Conservation (phyloP, 148 eudicot species). For the Polygonum aviculare region DNA sequence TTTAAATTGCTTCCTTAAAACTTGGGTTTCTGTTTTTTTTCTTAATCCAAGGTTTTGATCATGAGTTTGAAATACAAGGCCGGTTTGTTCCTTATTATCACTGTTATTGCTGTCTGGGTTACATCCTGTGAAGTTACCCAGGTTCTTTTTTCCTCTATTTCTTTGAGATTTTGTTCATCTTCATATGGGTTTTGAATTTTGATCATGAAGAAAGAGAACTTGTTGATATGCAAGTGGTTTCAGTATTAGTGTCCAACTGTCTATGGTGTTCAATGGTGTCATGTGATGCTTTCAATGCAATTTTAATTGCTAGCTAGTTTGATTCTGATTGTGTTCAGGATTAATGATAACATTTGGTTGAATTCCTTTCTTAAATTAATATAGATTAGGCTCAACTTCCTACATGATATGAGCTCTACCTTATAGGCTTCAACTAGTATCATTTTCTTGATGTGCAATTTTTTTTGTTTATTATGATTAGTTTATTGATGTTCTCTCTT, state of each 20-base stretch:
- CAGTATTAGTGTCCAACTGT: neutral
- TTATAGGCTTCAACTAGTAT: neutral
- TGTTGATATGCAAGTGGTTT: neutral
- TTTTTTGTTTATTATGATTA: neutral
- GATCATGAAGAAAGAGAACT: neutral
- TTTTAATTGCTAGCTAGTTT: neutral
- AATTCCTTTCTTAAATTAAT: neutral
- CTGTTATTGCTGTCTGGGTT: constrained; percentile 25
- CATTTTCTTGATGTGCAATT: neutral
- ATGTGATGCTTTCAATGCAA: neutral
- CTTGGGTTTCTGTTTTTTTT: neutral
- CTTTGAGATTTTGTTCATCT: neutral
- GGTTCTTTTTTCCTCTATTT: constrained; percentile 10
- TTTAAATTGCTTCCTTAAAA: neutral
- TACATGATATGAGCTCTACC: constrained; percentile 2
- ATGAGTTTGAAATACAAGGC: constrained; percentile 25
- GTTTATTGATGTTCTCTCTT: neutral
- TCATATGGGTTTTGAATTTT: neutral
- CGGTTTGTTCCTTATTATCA: constrained; percentile 22
- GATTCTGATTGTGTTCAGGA: neutral
- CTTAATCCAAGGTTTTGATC: neutral
- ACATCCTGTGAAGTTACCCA: constrained; percentile 31
- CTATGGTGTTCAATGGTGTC: neutral
- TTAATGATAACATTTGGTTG: neutral
- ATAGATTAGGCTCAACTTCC: neutral